These are phyloP conservation scores for Rhizopogon parksii DNA, from an alignment of 1,284 basidiomycete species.

Conservation along the genomic window DNA sequence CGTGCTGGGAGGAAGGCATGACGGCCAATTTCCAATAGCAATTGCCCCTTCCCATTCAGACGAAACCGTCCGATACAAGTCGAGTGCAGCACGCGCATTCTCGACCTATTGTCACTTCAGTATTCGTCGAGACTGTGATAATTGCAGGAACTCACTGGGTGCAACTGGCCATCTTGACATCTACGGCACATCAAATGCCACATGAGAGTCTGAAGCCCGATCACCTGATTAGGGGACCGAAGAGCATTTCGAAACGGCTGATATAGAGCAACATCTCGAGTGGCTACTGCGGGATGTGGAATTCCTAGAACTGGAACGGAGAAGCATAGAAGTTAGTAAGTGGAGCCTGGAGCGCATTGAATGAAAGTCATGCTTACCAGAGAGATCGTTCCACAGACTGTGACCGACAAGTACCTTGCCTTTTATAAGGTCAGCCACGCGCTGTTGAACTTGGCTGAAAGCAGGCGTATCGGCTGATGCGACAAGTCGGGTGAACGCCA, in stretches of 20 bases:
- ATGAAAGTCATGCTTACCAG: constrained; percentile 40
- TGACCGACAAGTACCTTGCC: constrained; percentile 69
- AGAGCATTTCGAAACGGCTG: constrained; percentile 70
- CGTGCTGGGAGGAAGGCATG: constrained; percentile 64
- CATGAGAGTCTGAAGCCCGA: constrained; percentile 69
- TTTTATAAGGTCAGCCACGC: constrained; percentile 55
- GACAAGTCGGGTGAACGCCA: constrained; percentile 6
- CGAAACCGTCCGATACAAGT: constrained; percentile 66
- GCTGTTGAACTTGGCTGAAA: constrained; percentile 58
- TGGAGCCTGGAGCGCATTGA: constrained; percentile 4
- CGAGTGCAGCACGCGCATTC: constrained; percentile 68
- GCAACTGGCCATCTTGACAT: constrained; percentile 61
- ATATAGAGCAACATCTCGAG: constrained; percentile 76
- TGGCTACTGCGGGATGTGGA: constrained; percentile 69
- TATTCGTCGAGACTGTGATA: constrained; percentile 2
- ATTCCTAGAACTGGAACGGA: constrained; percentile 61
- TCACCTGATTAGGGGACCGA: constrained; percentile 52
- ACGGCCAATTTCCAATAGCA: constrained; percentile 62
- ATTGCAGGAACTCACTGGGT: constrained; percentile 48
- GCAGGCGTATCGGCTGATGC: constrained; percentile 21
- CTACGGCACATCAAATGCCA: constrained; percentile 75
- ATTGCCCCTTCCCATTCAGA: constrained; percentile 63
- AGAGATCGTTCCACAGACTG: constrained; percentile 70
- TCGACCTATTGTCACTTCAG: constrained; percentile 46
- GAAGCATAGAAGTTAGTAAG: constrained; percentile 7